phyloP scores from a whole-genome alignment of 139 green algal genomes.

The Coccomyxa sp. region DNA sequence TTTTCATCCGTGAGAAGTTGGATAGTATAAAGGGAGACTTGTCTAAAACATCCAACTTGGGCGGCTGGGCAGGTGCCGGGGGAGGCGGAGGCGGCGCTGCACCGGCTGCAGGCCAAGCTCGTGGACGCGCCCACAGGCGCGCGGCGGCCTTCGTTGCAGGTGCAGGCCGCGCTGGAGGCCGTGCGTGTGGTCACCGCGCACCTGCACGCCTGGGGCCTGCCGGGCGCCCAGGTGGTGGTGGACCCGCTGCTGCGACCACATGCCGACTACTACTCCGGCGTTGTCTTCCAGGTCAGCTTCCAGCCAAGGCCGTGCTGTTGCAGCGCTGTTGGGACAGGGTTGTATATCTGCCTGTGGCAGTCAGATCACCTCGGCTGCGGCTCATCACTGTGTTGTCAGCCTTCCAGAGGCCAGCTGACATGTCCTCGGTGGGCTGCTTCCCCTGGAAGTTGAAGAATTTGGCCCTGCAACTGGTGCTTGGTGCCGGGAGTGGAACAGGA shows the following conservation, averaged over 20 bases:
- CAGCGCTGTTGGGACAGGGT: conserved; percentile 23
- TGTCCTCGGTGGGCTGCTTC: no score
- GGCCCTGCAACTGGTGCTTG: no score
- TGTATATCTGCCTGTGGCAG: no score
- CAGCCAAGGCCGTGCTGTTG: conserved; percentile 10
- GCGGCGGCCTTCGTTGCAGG: neutral
- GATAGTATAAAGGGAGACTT: neutral
- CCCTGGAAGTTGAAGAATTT: no score
- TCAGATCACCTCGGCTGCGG: no score
- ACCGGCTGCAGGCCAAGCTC: conserved; percentile 25
- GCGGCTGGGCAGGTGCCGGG: conserved; percentile 36
- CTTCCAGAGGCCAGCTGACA: no score
- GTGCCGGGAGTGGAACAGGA: no score
- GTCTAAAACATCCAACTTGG: neutral
- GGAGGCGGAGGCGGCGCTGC: conserved; percentile 31
- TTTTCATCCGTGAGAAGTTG: no score
- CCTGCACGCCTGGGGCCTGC: conserved; percentile 52
- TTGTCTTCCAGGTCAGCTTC: conserved; percentile 62
- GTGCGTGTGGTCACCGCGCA: conserved; percentile 24
- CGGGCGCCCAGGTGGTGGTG: conserved; percentile 39
- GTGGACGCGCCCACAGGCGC: neutral
- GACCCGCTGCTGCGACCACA: conserved; percentile 74
- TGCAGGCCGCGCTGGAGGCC: neutral
- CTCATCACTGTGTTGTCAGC: no score
- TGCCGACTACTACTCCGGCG: conserved; percentile 63